Evolutionary conservation across 2,329 filamentous ascomycete genomes (phyloP), one percentile per base, ranked within the genome.

Genomic region (Fusarium aywerte): DNA sequence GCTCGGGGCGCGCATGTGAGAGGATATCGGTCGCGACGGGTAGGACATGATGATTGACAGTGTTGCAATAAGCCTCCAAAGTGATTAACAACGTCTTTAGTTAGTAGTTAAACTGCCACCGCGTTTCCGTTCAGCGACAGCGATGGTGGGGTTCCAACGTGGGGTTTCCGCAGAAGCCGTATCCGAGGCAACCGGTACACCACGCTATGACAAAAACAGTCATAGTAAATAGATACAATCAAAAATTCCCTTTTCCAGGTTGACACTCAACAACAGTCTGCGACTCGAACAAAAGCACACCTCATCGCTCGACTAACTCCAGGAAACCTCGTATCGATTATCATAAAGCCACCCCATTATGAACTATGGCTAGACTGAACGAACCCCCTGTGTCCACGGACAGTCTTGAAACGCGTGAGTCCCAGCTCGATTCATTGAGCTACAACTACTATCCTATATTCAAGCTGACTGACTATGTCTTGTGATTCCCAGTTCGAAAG

Each of bases 341-440:
- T 33, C 39, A 44, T 48, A 27, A 54, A 48, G 25, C 51, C 62
- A 47, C 47, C 65, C 48, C 73, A 76, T 69, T 74, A 77, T 78
- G 82, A 82, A 77, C 79, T 73, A 95, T 95, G 92, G 92, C 92
- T 80, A 87, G 91, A 81, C 85, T 95, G 71, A 94, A 94, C 81
- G 91, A 93, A 83, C 86, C 87, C 75, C 84, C 88, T 67, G 81
- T 85, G 80, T 85, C 90, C 74, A 84, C 83, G 76, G 91, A 93
- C 80, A 89, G 83, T 75, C 79, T 92, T 70, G 91, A 94, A 76
- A 88, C 85, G 75, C 82, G 91, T 92, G 83, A 78, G 90, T 85
- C 10, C 45, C 44, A 42, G 29, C 36, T 44, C 50, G 58, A 44
- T 29, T 48, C 33, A 44, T 64, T 52, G 51, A 25, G 7, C 50